A percentile compares a stretch with the other conserved stretches of the same genome.
These are phyloP conservation scores for Ustilago sp. DNA, from an alignment of 1,284 basidiomycete genomes.

Conservation along the genomic window DNA sequence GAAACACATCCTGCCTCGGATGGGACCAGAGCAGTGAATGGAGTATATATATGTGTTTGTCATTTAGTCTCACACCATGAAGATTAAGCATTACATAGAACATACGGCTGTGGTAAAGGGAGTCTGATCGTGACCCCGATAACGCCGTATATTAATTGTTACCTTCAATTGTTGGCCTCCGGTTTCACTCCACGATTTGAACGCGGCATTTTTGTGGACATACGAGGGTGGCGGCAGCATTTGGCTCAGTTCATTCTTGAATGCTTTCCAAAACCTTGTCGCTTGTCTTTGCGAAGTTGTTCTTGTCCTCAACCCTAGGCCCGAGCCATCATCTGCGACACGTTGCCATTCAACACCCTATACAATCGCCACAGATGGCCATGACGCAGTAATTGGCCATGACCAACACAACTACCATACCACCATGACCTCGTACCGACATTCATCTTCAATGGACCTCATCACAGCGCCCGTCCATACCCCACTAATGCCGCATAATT, in stretches of 20 bases:
- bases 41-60: too few species aligned
- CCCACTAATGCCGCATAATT: slow-evolving; percentile 12
- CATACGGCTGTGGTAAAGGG: too few species aligned
- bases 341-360: background rate
- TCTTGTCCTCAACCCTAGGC: background rate
- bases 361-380: background rate
- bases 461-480: slow-evolving; percentile 1
- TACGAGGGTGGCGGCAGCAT: background rate
- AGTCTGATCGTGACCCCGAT: too few species aligned
- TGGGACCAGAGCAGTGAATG: too few species aligned
- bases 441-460: background rate
- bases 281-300: background rate
- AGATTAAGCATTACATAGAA: too few species aligned
- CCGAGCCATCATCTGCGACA: background rate
- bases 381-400: background rate
- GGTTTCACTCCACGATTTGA: background rate
- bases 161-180: background rate
- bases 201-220: background rate
- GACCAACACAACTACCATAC: background rate
- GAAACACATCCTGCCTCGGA: too few species aligned
- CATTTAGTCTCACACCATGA: too few species aligned
- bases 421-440: slow-evolving; percentile 6
- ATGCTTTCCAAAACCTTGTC: background rate
- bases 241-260: background rate
- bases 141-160: too few species aligned